phyloP scores from a whole-genome alignment of 257 asterid genomes.

The Solanum gracilifrons region DNA sequence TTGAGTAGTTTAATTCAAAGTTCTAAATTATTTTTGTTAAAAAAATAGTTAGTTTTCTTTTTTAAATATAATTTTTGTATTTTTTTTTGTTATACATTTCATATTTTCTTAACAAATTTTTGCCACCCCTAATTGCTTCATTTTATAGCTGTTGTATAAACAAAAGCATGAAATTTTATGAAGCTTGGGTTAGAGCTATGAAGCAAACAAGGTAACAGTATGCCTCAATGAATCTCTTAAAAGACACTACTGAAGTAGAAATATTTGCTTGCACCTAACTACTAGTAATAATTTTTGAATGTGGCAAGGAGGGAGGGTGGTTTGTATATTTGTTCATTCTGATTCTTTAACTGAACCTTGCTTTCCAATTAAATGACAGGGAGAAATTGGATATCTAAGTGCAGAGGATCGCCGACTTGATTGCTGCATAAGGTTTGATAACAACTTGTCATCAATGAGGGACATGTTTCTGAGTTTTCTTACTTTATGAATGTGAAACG shows the following conservation, averaged over 20 bases:
- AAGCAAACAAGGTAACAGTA: background rate
- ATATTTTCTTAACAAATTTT: background rate
- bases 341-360: background rate
- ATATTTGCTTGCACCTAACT: background rate
- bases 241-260: background rate
- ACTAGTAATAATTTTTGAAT: background rate
- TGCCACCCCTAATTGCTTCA: background rate
- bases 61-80: background rate
- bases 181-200: background rate
- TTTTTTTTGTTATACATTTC: background rate
- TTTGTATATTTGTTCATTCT: background rate
- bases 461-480: background rate
- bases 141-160: background rate
- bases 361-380: constrained; percentile 30
- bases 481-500: constrained; percentile 3
- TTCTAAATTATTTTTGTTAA: background rate
- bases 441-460: background rate
- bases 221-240: background rate
- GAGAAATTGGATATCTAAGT: constrained; percentile 35
- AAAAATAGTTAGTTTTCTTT: background rate
- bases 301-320: background rate
- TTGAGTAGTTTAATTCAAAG: background rate
- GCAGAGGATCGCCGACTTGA: constrained; percentile 54
- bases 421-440: constrained; percentile 54
- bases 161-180: background rate